Base-by-base conservation (phyloP, 805 yeast genomes). In the Tetrapisispora fleetii region DNA sequence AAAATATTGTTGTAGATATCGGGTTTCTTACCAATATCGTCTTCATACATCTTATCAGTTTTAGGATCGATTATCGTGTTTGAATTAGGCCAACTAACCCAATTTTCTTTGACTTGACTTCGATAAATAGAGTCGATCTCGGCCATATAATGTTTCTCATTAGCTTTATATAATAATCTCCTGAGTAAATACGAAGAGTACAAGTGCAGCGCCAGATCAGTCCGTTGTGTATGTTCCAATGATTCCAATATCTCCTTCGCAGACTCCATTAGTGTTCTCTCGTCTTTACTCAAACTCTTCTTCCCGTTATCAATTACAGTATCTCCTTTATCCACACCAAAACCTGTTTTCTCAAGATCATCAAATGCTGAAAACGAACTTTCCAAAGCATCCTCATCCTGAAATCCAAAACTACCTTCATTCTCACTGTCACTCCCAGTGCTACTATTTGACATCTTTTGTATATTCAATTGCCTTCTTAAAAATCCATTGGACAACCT, bases 61-160 rank as follows among this genome's bases (percentile, higher is more conserved):
- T 57, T 53, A 2, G 69, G 69, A 39, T 65, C 60, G 4, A 65
- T 55, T 9, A 63, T 55, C 1, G 62, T 54, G 27, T 52, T 46
- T 0, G 65, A 57, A 37, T 73, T 58, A 1, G 91, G 91, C 91
- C 91, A 84, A 4, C 72, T 58, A 0, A 77, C 58, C 81, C 85
- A 82, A 37, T 52, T 54, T 21, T 46, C 58, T 48, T 42, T 54
- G 41, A 46, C 52, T 45, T 41, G 75, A 75, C 65, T 69, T 69
- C 51, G 48, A 36, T 46, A 62, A 68, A 62, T 48, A 64, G 65
- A 45, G 65, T 65, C 41, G 57, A 63, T 48, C 66, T 75, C 47
- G 73, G 61, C 49, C 9, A 52, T 50, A 40, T 54, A 45, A 41
- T 55, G 57, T 49, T 56, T 58, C 18, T 53, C 60, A 49, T 65